Base-by-base conservation (phyloP, 148 eudicot species). In the Rhododendron molle region DNA sequence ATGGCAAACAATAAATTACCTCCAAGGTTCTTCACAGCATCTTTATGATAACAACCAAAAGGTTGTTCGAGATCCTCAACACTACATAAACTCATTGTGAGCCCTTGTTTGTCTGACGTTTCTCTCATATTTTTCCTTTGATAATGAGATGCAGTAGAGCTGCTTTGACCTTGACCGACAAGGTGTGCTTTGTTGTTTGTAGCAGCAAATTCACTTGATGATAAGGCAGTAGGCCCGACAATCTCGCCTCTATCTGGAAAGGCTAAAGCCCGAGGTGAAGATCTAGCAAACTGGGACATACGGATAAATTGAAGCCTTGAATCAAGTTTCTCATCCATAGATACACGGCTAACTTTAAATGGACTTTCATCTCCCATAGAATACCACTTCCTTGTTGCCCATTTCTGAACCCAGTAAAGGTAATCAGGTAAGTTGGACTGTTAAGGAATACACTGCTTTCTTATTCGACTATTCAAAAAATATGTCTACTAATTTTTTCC, bases 321-420 rank as follows among this genome's bases (percentile, higher is more conserved):
- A 58, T 58, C 65, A 58, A 58, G 23, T 58, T 58, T 20, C 10
- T 18, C 23, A 0, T 56, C 62, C 62, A 56, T 56, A 56, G 0
- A 56, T 4, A 56, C 23, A 56, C n/a, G 7, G n/a, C 62, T 56
- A 20, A 18, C 62, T 56, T 56, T 15, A 56, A 56, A 56, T 56
- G n/a, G 23, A 18, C 62, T 56, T 56, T 18, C 62, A 20, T n/a
- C 69, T 62, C 28, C 28, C 28, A 62, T 6, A 86, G 90, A 85
- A 62, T 71, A 84, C 71, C 88, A 85, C 87, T 92, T 90, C 95
- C 93, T 89, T 43, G 94, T 91, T 65, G 80, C 88, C 82, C 92
- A 89, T 76, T 92, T 82, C 28, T 44, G 92, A 89, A 67, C 92
- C 86, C 62, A 93, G 71, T 90, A 94, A 82, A 34, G 36, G 36